Conservation (phyloP, 78 protist species). For the Andalucia godoyi region DNA sequence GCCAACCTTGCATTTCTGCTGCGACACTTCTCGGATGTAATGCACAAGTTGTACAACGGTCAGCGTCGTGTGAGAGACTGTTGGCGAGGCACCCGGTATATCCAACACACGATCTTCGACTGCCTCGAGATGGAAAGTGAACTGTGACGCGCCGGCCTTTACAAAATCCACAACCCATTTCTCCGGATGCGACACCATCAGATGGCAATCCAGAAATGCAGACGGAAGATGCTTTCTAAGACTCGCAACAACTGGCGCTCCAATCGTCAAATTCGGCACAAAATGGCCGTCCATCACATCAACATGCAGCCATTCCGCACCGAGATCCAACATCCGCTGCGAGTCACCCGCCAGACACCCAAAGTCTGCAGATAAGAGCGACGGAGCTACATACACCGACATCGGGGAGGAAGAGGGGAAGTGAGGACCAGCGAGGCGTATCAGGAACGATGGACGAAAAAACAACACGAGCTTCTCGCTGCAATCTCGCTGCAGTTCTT, state of each 20-base stretch:
- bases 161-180: conserved; percentile 71
- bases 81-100: background rate
- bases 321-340: conserved; percentile 14
- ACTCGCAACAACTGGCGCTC: conserved; percentile 82
- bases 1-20: conserved; percentile 30
- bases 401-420: too few relatives aligned
- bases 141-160: conserved; percentile 68
- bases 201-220: conserved; percentile 88
- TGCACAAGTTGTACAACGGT: conserved; percentile 8
- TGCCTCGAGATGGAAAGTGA: conserved; percentile 94
- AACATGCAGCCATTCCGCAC: conserved; percentile 88
- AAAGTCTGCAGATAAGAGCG: conserved; percentile 76
- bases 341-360: conserved; percentile 49
- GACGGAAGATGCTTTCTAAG: conserved; percentile 66
- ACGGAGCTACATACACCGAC: too few relatives aligned
- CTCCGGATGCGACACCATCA: conserved; percentile 91
- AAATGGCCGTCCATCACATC: conserved; percentile 97
- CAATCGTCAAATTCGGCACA: conserved; percentile 92
- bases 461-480: too few relatives aligned
- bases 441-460: too few relatives aligned
- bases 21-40: conserved; percentile 10
- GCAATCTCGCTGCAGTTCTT: too few relatives aligned
- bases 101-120: too few relatives aligned
- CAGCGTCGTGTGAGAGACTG: background rate
- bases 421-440: too few relatives aligned